Evolutionary conservation across 202 grass and related monocot genomes (phyloP).

Genomic region (Setaria viridis): DNA sequence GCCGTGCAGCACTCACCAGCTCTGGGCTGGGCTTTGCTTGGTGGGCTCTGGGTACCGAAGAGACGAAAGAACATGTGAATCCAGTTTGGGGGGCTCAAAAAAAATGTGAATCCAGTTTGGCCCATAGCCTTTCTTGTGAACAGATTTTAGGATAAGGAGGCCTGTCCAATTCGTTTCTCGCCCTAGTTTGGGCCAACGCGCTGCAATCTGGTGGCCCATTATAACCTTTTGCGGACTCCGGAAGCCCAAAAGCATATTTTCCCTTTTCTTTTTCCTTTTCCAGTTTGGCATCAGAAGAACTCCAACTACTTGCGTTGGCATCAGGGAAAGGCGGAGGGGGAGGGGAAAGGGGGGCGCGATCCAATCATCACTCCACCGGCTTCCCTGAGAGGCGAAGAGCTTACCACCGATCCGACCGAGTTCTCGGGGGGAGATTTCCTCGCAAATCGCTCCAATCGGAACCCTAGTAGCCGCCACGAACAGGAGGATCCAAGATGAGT

Average conservation of each 20-base stretch:
- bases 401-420: not conserved
- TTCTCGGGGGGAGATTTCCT: not conserved
- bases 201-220: not conserved
- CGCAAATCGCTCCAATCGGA: constrained; percentile 9
- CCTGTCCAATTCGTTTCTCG: not conserved
- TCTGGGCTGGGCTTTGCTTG: no score
- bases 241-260: not conserved
- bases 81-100: no score
- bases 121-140: no score
- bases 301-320: not conserved
- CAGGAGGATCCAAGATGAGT: constrained; percentile 68
- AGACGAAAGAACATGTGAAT: no score
- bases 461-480: not conserved
- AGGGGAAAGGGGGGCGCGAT: not conserved
- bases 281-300: not conserved
- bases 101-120: no score
- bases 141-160: no score
- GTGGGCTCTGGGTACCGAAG: no score
- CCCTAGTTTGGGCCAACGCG: not conserved
- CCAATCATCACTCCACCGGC: constrained; percentile 11
- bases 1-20: no score
- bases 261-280: not conserved
- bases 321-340: not conserved
- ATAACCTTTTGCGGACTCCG: not conserved
- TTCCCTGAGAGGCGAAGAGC: not conserved